These are phyloP conservation scores for Stemphylium vesicarium DNA, from an alignment of 2,329 filamentous ascomycete genomes.

Conservation along the genomic window DNA sequence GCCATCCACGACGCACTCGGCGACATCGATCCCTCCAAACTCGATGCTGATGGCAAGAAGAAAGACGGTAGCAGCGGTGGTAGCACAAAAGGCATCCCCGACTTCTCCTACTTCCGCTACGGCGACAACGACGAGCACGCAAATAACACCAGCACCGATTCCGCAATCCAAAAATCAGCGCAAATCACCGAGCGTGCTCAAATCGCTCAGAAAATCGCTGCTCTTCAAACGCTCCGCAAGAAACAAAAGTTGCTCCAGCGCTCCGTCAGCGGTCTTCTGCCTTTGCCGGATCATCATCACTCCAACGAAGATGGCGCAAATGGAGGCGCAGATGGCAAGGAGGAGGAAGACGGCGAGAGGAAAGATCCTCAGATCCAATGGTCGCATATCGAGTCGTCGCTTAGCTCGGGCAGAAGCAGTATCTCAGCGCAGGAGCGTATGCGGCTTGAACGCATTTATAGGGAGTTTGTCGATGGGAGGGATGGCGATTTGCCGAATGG, in stretches of 20 bases:
- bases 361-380: conserved; percentile 82
- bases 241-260: conserved; percentile 61
- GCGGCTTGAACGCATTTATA: conserved; percentile 80
- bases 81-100: conserved; percentile 38
- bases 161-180: conserved; percentile 55
- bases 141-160: conserved; percentile 41
- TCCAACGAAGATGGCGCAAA: conserved; percentile 25
- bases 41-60: conserved; percentile 38
- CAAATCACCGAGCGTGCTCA: conserved; percentile 76
- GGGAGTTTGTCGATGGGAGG: conserved; percentile 88
- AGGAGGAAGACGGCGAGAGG: conserved; percentile 48
- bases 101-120: conserved; percentile 75
- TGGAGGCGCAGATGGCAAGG: conserved; percentile 9
- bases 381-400: conserved; percentile 79
- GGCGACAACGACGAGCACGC: conserved; percentile 57
- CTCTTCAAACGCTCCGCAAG: conserved; percentile 74
- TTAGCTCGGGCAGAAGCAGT: conserved; percentile 79
- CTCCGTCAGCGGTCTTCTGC: conserved; percentile 11
- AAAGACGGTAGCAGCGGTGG: conserved; percentile 22
- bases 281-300: not conserved
- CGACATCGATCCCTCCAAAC: conserved; percentile 53
- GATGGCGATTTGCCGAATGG: conserved; percentile 96
- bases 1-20: conserved; percentile 92
- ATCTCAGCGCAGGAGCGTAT: conserved; percentile 79
- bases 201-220: conserved; percentile 80